A percentile compares a stretch with the other conserved stretches of the same genome.
Conservation (phyloP, 169 alveolate species). For the Plasmodium malariae region DNA sequence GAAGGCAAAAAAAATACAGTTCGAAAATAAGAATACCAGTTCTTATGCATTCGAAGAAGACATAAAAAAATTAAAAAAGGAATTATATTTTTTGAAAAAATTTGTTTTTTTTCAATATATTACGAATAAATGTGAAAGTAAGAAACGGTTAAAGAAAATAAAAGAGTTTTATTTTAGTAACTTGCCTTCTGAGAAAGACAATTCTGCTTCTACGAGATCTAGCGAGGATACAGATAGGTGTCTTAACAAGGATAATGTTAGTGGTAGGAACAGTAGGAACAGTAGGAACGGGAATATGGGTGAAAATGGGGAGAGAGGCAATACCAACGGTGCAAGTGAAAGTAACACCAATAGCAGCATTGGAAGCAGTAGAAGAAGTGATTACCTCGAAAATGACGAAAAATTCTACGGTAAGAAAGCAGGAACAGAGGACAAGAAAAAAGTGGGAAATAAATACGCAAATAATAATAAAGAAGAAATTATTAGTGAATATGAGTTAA, state of each 20-base stretch:
- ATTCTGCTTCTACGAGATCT: neutral
- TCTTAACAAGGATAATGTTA: neutral
- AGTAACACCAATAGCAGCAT: neutral
- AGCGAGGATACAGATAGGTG: neutral
- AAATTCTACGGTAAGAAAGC: neutral
- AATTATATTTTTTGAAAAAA: constrained; percentile 67
- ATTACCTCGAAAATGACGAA: neutral
- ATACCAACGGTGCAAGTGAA: neutral
- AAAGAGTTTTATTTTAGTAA: constrained; percentile 35
- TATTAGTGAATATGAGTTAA: neutral
- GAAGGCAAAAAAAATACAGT: constrained; percentile 80
- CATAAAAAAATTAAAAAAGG: constrained; percentile 56
- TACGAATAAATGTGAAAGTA: constrained; percentile 64
- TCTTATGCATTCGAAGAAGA: constrained; percentile 51
- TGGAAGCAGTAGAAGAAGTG: neutral
- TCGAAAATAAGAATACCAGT: constrained; percentile 23
- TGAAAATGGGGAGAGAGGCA: neutral
- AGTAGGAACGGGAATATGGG: neutral
- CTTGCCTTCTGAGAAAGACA: neutral
- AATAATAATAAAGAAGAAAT: neutral
- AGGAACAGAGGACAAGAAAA: neutral
- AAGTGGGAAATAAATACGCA: neutral
- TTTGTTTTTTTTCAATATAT: constrained; percentile 77
- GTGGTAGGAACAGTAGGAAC: neutral
- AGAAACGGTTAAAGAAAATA: constrained; percentile 53